phyloP scores from a whole-genome alignment of 2,329 filamentous ascomycete genomes.

The Trichoderma aggressivum region DNA sequence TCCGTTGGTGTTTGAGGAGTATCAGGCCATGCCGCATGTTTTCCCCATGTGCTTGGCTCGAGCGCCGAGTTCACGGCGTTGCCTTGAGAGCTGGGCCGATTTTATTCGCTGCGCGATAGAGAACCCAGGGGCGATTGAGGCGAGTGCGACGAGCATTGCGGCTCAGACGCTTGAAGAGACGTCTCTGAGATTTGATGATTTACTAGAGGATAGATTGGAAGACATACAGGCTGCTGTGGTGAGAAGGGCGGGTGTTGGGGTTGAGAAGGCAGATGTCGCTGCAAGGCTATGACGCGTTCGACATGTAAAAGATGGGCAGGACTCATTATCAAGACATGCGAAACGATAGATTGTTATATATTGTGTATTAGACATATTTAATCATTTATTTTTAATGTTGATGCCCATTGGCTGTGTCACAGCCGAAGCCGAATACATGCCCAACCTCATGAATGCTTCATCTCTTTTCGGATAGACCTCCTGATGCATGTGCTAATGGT shows the following conservation, averaged over 20 bases:
- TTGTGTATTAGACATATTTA: not conserved
- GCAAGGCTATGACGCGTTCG: not conserved
- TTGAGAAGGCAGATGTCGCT: not conserved
- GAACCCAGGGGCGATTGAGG: slow-evolving; percentile 32
- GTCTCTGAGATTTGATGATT: slow-evolving; percentile 39
- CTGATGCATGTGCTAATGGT: no score
- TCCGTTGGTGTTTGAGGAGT: slow-evolving; percentile 64
- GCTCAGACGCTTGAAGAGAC: slow-evolving; percentile 51
- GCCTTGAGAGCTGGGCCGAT: slow-evolving; percentile 51
- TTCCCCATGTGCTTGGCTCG: slow-evolving; percentile 59
- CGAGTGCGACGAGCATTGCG: slow-evolving; percentile 45
- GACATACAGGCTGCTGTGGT: slow-evolving; percentile 41
- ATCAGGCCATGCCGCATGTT: slow-evolving; percentile 76
- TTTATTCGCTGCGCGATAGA: slow-evolving; percentile 51
- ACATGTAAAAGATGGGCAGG: not conserved
- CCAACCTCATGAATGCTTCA: no score
- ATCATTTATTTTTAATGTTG: not conserved
- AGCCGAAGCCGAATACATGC: no score
- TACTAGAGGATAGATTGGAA: slow-evolving; percentile 44
- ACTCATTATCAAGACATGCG: not conserved
- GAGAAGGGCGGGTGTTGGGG: slow-evolving; percentile 18
- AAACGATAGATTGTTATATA: not conserved
- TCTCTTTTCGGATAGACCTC: no score
- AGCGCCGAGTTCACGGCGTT: slow-evolving; percentile 45
- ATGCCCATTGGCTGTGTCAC: no score